Base-by-base conservation (phyloP, 495 filamentous ascomycete genomes). In the Xylaria castorea region DNA sequence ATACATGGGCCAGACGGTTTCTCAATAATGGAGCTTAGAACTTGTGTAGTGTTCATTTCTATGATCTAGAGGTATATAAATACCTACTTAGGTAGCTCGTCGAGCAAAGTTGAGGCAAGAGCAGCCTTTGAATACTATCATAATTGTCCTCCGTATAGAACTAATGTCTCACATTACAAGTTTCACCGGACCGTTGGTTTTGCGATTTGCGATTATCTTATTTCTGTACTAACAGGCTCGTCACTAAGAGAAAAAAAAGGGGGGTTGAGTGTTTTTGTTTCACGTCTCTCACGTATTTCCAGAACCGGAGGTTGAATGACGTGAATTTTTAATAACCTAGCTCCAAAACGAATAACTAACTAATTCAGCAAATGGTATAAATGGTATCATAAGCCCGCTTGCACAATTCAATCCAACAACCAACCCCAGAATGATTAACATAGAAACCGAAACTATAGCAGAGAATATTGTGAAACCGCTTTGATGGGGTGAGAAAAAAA, bases 311-410 rank as follows among this genome's bases (percentile, higher is more conserved):
- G n/a, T n/a, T 20, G 25, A 50, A 44, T n/a, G 8, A 64, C 1
- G 25, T 57, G 18, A 11, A 57, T 50, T 38, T 36, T 55, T 57
- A n/a, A 48, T 18, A 20, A 30, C 58, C 69, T 0, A 34, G 30
- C 63, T 27, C 70, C 46, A 51, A 48, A 58, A 42, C 40, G 63
- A 53, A 65, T 1, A 46, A 25, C 22, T 1, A 46, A 25, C 22
- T 32, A 50, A 57, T 53, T 36, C 55, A 36, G 70, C 67, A 74
- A 73, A 71, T 44, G 73, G 72, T 60, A 73, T 71, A 74, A 73
- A 71, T 44, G 73, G 72, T 60, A 73, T 71, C 48, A 74, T 63
- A 61, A 71, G 66, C 48, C 70, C 67, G 40, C 74, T 18, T 4
- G 65, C 55, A 68, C 30, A 57, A 2, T 20, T 65, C 48, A 76